A percentile compares a stretch with the other conserved stretches of the same genome.
Evolutionary conservation across 148 eudicot genomes (phyloP).

Genomic region (Cornus kousa): DNA sequence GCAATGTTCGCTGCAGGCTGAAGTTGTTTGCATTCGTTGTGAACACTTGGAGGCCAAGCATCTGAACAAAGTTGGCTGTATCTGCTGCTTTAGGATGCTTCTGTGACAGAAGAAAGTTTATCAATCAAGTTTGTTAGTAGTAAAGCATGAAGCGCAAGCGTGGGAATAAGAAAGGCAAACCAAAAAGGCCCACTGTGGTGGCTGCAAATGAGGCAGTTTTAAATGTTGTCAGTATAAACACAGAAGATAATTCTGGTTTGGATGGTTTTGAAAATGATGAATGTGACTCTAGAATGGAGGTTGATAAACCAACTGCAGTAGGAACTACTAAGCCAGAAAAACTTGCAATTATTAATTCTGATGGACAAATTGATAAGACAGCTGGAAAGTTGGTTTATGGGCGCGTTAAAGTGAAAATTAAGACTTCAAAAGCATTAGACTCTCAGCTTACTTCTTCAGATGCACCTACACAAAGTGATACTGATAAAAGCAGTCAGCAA

Average conservation of each 20-base stretch:
- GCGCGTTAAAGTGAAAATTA: slow-evolving; percentile 80
- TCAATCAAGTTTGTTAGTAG: background rate
- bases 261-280: slow-evolving; percentile 53
- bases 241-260: slow-evolving; percentile 48
- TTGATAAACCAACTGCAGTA: slow-evolving; percentile 39
- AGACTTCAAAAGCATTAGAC: slow-evolving; percentile 52
- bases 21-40: background rate
- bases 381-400: slow-evolving; percentile 72
- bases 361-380: slow-evolving; percentile 35
- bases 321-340: slow-evolving; percentile 38
- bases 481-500: slow-evolving; percentile 51
- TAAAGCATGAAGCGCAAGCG: slow-evolving; percentile 78
- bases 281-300: slow-evolving; percentile 35
- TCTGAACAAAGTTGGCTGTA: background rate
- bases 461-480: slow-evolving; percentile 47
- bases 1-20: background rate
- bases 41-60: background rate
- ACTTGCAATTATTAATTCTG: slow-evolving; percentile 29
- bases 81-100: slow-evolving; percentile 8
- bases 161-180: slow-evolving; percentile 69
- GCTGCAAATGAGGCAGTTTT: slow-evolving; percentile 25
- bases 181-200: slow-evolving; percentile 38
- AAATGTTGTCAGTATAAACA: slow-evolving; percentile 28
- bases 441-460: slow-evolving; percentile 43
- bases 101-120: slow-evolving; percentile 1